Percentiles rank a stretch among this genome's conserved stretches.
Evolutionary conservation across 345 rosid genomes (phyloP).

Genomic region (Chamaenerion angustifolium): DNA sequence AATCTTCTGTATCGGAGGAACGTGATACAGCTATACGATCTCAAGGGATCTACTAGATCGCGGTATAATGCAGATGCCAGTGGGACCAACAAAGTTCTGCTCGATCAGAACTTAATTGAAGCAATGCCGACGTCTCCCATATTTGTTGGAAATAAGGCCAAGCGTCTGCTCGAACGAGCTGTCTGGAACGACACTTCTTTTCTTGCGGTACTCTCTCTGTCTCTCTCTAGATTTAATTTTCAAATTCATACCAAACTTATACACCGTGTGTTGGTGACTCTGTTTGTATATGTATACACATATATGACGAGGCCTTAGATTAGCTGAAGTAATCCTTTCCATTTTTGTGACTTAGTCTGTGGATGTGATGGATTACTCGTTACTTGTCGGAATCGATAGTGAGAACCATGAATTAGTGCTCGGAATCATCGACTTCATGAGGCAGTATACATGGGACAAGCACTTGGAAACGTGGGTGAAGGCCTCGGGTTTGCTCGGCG

Average conservation of each 20-base stretch:
- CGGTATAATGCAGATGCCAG: constrained; percentile 84
- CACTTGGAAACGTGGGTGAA: constrained; percentile 94
- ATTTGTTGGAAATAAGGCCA: constrained; percentile 88
- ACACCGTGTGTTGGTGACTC: too few relatives aligned
- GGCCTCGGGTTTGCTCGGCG: constrained; percentile 85
- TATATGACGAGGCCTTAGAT: too few relatives aligned
- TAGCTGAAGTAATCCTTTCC: neutral
- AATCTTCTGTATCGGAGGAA: constrained; percentile 74
- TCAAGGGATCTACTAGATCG: constrained; percentile 92
- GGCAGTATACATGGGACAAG: constrained; percentile 99
- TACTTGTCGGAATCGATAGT: constrained; percentile 88
- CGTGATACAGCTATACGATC: constrained; percentile 70
- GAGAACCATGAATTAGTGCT: constrained; percentile 73
- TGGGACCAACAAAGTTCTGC: constrained; percentile 84
- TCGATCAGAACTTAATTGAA: constrained; percentile 96
- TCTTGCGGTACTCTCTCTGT: constrained; percentile 53
- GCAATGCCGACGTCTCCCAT: constrained; percentile 96
- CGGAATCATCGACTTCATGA: constrained; percentile 91
- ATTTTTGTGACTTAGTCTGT: constrained; percentile 34
- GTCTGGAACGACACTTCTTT: constrained; percentile 96
- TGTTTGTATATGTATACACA: too few relatives aligned
- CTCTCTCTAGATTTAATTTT: constrained; percentile 2
- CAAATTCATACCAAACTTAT: neutral
- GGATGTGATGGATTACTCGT: constrained; percentile 95
- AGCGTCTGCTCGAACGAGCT: constrained; percentile 81